phyloP scores from a whole-genome alignment of 768 basidiomycete genomes.

The Kondoa malvinella region DNA sequence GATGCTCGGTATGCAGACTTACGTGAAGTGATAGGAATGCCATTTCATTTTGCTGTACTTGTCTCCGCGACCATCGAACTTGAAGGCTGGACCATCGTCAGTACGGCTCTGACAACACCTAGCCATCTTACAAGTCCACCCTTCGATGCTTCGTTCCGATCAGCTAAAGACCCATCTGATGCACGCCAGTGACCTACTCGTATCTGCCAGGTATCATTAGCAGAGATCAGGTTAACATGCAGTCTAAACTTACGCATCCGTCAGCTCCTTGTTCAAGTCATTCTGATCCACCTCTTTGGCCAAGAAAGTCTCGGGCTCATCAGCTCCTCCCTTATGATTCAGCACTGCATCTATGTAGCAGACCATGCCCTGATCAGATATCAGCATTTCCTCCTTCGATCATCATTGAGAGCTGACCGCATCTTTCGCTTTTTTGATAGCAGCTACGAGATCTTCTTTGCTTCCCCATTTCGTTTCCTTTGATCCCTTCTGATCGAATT shows the following conservation, averaged over 20 bases:
- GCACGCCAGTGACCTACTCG: too few relatives aligned
- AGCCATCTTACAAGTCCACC: too few relatives aligned
- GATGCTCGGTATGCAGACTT: too few relatives aligned
- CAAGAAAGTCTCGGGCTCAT: slow-evolving; percentile 33
- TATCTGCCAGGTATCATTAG: too few relatives aligned
- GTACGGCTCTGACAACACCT: too few relatives aligned
- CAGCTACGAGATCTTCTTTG: slow-evolving; percentile 33
- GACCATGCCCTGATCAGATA: slow-evolving; percentile 23
- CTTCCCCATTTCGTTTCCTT: slow-evolving; percentile 34
- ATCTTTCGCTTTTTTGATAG: slow-evolving; percentile 31
- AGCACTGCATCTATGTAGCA: slow-evolving; percentile 30
- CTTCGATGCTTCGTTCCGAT: too few relatives aligned
- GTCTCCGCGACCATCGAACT: slow-evolving; percentile 34
- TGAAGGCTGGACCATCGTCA: slow-evolving; percentile 35
- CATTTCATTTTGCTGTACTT: slow-evolving; percentile 33
- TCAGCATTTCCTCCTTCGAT: not conserved
- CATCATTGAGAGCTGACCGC: slow-evolving; percentile 11
- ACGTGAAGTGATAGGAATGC: slow-evolving; percentile 28
- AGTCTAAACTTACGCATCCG: slow-evolving; percentile 28
- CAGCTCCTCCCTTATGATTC: slow-evolving; percentile 31
- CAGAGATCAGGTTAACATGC: too few relatives aligned
- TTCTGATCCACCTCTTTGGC: slow-evolving; percentile 35
- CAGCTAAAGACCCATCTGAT: too few relatives aligned
- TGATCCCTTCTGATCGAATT: slow-evolving; percentile 33
- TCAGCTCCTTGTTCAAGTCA: slow-evolving; percentile 33